phyloP scores from a whole-genome alignment of 305 asterid genomes.

The Fraxinus paxiana region DNA sequence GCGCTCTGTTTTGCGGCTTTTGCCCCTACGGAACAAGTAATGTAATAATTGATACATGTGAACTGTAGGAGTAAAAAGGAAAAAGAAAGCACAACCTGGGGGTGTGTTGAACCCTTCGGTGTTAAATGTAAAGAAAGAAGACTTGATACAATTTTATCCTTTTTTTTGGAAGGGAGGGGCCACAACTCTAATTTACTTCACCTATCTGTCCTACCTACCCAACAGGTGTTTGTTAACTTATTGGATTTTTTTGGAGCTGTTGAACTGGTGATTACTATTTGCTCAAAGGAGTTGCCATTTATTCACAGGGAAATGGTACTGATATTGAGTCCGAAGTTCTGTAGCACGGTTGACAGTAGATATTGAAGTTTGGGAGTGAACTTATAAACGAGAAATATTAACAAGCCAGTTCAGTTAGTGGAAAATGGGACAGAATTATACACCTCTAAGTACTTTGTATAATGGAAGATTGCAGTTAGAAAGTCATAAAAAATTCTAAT shows the following conservation, averaged over 20 bases:
- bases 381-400: not conserved
- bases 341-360: not conserved
- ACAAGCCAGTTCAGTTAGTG: not conserved
- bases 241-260: slow-evolving; percentile 1
- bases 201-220: not conserved
- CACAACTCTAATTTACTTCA: not conserved
- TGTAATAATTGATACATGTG: not conserved
- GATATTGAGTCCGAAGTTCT: not conserved
- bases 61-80: not conserved
- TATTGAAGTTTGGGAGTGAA: not conserved
- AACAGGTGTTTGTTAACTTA: not conserved
- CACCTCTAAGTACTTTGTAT: slow-evolving; percentile 1
- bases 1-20: not conserved
- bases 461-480: slow-evolving; percentile 12
- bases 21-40: not conserved
- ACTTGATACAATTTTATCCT: not conserved
- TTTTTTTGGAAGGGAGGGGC: slow-evolving; percentile 1
- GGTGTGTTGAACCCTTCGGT: not conserved
- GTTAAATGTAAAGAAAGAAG: slow-evolving; percentile 3
- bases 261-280: not conserved
- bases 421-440: slow-evolving; percentile 1
- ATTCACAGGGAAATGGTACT: not conserved
- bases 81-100: not conserved
- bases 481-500: slow-evolving; percentile 4
- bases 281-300: slow-evolving; percentile 4